Evolutionary conservation across 179 eudicot species (phyloP).

Genomic region (Actinidia arguta): DNA sequence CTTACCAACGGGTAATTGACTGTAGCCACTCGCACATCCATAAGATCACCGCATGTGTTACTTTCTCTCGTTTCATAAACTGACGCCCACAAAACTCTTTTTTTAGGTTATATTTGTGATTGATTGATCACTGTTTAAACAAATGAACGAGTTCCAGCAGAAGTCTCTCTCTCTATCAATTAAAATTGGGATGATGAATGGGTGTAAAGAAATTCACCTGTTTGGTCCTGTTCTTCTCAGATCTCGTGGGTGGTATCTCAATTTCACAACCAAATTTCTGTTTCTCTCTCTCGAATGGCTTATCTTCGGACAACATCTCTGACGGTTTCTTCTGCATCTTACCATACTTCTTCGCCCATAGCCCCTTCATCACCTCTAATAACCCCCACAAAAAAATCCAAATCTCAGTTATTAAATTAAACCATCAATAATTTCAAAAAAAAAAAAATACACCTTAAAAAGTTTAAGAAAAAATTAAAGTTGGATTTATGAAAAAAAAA

Average conservation of each 20-base stretch:
- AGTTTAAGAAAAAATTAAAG: no score
- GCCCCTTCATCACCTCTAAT: constrained; percentile 18
- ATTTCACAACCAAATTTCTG: constrained; percentile 13
- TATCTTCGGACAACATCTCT: constrained; percentile 37
- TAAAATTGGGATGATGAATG: not conserved
- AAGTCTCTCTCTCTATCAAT: not conserved
- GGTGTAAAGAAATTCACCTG: constrained; percentile 42
- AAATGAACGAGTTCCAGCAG: no score
- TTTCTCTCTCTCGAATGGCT: constrained; percentile 32
- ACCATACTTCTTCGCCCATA: constrained; percentile 18
- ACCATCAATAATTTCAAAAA: not conserved
- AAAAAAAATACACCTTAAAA: no score
- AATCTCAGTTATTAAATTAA: not conserved
- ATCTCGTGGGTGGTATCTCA: constrained; percentile 35
- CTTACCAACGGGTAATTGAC: no score
- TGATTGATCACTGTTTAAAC: no score
- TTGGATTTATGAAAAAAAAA: not conserved
- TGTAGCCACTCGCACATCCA: no score
- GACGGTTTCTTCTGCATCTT: constrained; percentile 33
- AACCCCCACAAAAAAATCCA: not conserved
- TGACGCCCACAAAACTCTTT: no score
- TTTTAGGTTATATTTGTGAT: no score
- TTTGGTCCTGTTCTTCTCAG: constrained; percentile 48
- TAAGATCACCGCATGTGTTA: no score
- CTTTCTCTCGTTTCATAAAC: no score